phyloP scores from a whole-genome alignment of 2,329 filamentous ascomycete species.

The Arachnomyces sp. region DNA sequence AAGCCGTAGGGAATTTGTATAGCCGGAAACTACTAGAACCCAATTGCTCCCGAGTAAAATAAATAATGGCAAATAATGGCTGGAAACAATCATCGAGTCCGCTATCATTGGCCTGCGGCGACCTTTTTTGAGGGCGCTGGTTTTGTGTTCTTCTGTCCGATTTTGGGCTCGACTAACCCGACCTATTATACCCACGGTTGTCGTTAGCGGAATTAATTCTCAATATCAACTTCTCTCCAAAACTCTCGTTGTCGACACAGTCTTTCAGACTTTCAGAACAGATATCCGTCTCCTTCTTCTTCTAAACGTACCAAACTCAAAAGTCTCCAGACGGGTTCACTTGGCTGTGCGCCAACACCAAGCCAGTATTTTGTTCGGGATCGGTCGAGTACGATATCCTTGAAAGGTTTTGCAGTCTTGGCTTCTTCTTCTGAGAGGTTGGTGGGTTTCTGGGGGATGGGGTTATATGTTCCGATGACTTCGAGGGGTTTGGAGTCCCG shows the following conservation, averaged over 20 bases:
- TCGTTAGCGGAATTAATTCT: neutral
- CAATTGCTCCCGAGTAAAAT: too few species aligned
- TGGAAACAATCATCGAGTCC: conserved; percentile 34
- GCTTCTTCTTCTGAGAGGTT: conserved; percentile 41
- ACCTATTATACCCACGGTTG: conserved; percentile 16
- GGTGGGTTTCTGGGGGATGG: conserved; percentile 47
- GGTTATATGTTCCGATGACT: conserved; percentile 68
- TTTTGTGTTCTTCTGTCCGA: neutral
- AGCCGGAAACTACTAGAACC: conserved; percentile 1
- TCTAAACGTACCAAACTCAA: conserved; percentile 71
- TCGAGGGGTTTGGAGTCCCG: conserved; percentile 84
- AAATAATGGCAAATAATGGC: too few species aligned
- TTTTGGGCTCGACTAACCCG: conserved; percentile 27
- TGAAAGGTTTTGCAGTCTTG: conserved; percentile 61
- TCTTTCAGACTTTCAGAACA: too few species aligned
- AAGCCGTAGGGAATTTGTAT: too few species aligned
- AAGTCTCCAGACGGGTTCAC: conserved; percentile 79
- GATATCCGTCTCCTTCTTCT: too few species aligned
- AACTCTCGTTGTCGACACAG: too few species aligned
- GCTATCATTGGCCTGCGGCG: conserved; percentile 45
- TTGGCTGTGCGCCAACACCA: conserved; percentile 91
- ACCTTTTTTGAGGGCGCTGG: neutral
- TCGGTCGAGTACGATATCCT: conserved; percentile 83
- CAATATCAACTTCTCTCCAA: too few species aligned
- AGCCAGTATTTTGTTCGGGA: conserved; percentile 88